Base-by-base conservation (phyloP, 2,329 filamentous ascomycete species). In the Xylaria sp. region DNA sequence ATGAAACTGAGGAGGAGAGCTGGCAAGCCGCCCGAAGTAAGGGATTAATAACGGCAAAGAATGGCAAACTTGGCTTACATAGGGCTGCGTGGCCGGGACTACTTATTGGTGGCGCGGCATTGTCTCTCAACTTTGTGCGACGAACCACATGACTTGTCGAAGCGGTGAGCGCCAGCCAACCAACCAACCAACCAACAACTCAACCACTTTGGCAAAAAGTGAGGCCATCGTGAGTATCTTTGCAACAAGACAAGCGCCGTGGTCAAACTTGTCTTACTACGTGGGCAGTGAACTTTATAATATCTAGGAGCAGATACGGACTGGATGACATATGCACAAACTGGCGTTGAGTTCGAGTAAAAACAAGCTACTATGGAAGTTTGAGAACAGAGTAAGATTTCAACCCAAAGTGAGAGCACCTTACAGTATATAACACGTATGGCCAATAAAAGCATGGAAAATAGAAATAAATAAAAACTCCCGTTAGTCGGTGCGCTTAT, bases 141-240 rank as follows among this genome's bases (percentile, higher is more conserved):
- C 69, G 62, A 61, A 26, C 38, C 59, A 62, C 58, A 61, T 65
- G 49, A 54, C 53, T 26, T 63, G 44, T 63, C 51, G 69, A 46
- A 69, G 69, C 69, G 69, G 69, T 71, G 69, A 71, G 66, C 46
- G 44, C 26, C 53, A 65, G 38, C 36, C 33, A 28, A 53, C 53
- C 56, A 33, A 20, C 36, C 48, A 23, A 23, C 23, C 23, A 23
- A 23, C 23, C 23, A 23, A 23, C 23, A 1, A 23, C 23, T 23
- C 48, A n/a, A n/a, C n/a, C n/a, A 62, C 38, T 44, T 53, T 20
- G 42, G 48, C 26, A 42, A 48, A 23, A 63, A 66, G 20, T 66
- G 68, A 70, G 58, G 68, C 28, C 56, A 68, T 70, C 68, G 48
- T 44, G 53, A 65, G 51, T 17, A 31, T 53, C 42, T 15, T 20